Conservation (phyloP, 306 rosid species). For the Gynostemma pentaphyllum region DNA sequence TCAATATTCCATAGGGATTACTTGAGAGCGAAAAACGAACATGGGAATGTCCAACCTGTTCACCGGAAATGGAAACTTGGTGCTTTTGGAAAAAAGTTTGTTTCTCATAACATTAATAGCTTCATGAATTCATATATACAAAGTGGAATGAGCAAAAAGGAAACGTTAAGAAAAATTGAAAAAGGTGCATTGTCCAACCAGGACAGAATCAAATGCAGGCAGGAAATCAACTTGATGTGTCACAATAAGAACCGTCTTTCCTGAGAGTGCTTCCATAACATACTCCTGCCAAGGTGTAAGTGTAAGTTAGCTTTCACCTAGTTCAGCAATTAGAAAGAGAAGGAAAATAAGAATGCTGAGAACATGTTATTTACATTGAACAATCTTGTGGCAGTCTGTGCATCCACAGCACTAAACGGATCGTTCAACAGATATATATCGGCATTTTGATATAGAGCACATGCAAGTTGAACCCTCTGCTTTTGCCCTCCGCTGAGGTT, state of each 20-base stretch:
- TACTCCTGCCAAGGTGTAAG: constrained; percentile 48
- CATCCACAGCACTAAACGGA: constrained; percentile 98
- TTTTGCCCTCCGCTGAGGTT: constrained; percentile 95
- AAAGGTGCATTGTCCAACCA: constrained; percentile 36
- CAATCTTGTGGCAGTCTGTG: constrained; percentile 78
- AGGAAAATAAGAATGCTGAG: background rate
- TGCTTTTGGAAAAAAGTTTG: no score
- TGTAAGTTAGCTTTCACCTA: constrained; percentile 11
- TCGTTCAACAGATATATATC: constrained; percentile 89
- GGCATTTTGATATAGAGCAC: constrained; percentile 84
- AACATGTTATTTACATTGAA: constrained; percentile 42
- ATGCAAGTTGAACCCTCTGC: constrained; percentile 91
- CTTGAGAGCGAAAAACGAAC: no score
- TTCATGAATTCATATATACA: no score
- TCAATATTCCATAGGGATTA: no score
- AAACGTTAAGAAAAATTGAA: background rate
- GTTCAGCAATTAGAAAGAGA: background rate
- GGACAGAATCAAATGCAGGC: constrained; percentile 64
- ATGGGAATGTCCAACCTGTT: no score
- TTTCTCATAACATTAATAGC: no score
- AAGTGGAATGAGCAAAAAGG: background rate
- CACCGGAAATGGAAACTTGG: no score
- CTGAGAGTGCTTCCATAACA: constrained; percentile 63
- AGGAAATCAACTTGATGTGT: constrained; percentile 98
- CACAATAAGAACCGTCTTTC: constrained; percentile 75